These are phyloP conservation scores for Sarocladiaceae sp. DNA, from an alignment of 2,329 filamentous ascomycete species.

Conservation along the genomic window DNA sequence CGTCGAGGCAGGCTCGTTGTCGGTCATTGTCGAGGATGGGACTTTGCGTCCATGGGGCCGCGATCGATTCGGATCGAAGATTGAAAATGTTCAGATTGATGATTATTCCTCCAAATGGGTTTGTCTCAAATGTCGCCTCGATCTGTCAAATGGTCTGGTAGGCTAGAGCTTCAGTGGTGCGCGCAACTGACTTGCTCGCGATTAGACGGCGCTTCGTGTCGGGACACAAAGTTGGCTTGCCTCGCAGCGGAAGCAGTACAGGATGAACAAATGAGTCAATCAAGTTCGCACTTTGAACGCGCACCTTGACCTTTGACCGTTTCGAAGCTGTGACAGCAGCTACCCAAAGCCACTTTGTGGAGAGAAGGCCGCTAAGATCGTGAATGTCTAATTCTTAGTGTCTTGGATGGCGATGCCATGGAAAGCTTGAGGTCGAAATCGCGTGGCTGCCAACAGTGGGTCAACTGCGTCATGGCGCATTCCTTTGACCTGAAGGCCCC, in stretches of 20 bases:
- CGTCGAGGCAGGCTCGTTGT: background rate
- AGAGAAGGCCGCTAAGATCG: background rate
- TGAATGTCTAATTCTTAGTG: conserved; percentile 2
- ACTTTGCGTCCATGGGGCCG: background rate
- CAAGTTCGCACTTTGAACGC: no score
- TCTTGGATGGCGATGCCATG: background rate
- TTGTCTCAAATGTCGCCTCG: no score
- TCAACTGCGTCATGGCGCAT: background rate
- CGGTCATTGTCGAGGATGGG: background rate
- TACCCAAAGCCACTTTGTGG: background rate
- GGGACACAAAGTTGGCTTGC: no score
- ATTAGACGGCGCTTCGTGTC: background rate
- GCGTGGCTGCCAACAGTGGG: background rate
- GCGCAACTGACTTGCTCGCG: background rate
- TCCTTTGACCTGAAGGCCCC: background rate
- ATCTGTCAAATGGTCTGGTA: no score
- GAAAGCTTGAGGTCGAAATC: background rate
- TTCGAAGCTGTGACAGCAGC: background rate
- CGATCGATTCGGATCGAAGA: no score
- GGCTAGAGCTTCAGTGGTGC: background rate
- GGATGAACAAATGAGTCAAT: no score
- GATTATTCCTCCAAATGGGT: no score
- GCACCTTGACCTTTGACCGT: no score
- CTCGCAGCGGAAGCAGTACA: no score
- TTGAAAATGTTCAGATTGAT: no score